phyloP scores from a whole-genome alignment of 2,329 filamentous ascomycete species.

The Fusarium guadeloupense region DNA sequence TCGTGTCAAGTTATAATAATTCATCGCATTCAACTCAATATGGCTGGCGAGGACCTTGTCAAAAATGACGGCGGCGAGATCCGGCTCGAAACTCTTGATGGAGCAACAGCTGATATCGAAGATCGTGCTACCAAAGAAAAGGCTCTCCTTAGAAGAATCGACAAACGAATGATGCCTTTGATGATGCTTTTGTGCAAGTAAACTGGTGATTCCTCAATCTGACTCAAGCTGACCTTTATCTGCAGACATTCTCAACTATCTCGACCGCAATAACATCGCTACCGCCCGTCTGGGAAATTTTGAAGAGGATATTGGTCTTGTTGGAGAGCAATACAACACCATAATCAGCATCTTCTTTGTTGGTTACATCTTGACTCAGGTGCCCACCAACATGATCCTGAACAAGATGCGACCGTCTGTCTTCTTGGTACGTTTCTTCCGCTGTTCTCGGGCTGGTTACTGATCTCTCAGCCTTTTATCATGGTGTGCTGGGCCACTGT shows the following conservation, averaged over 20 bases:
- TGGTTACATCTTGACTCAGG: constrained; percentile 60
- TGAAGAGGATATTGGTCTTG: constrained; percentile 17
- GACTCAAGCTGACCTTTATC: neutral
- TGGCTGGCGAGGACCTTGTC: constrained; percentile 1
- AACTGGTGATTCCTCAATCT: rapidly evolving
- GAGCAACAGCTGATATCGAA: neutral
- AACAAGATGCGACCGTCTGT: constrained; percentile 61
- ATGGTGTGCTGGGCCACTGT: constrained; percentile 16
- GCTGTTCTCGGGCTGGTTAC: neutral
- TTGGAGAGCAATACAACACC: constrained; percentile 15
- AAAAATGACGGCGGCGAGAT: neutral
- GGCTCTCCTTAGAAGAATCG: constrained; percentile 2
- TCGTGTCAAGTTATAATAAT: too few species aligned
- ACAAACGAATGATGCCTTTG: constrained; percentile 20
- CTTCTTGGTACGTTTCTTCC: constrained; percentile 43
- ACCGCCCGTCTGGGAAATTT: constrained; percentile 19
- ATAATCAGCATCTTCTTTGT: constrained; percentile 61
- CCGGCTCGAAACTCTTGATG: constrained; percentile 4
- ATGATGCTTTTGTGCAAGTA: constrained; percentile 13
- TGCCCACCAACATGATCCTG: constrained; percentile 61
- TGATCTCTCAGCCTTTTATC: neutral
- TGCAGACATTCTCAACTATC: constrained; percentile 9
- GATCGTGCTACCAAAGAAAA: constrained; percentile 3
- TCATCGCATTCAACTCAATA: too few species aligned
- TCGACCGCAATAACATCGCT: constrained; percentile 23